These are phyloP conservation scores for Erysimum cheiranthoides DNA, from an alignment of 345 rosid species.

Conservation along the genomic window DNA sequence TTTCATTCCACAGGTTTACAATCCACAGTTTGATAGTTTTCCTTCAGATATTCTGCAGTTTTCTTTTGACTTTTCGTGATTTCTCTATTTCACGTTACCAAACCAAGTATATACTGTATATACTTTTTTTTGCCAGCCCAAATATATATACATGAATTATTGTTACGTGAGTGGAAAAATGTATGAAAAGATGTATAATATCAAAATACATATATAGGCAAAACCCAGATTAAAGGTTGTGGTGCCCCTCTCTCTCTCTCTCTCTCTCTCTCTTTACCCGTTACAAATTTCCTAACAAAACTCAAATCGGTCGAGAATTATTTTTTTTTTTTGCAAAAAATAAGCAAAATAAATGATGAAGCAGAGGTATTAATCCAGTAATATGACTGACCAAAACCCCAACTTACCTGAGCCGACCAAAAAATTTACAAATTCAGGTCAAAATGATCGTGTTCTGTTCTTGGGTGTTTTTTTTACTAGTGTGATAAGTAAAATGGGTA, in stretches of 20 bases:
- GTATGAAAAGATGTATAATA: constrained; percentile 5
- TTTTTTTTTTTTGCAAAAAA: constrained; percentile 8
- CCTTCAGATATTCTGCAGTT: neutral
- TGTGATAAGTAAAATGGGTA: constrained; percentile 7
- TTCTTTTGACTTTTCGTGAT: constrained; percentile 9
- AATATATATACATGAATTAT: neutral
- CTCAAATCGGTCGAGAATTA: neutral
- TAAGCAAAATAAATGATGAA: neutral
- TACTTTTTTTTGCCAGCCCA: too few species aligned
- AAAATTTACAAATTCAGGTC: constrained; percentile 29
- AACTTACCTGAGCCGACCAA: constrained; percentile 27
- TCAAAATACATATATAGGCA: constrained; percentile 12
- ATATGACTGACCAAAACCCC: constrained; percentile 22
- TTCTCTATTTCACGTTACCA: neutral
- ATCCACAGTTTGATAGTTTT: neutral
- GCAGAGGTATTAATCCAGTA: neutral
- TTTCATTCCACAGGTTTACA: neutral
- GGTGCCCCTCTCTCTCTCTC: too few species aligned
- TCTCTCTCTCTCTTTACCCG: neutral
- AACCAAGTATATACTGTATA: neutral
- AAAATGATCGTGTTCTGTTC: constrained; percentile 27
- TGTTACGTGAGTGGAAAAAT: constrained; percentile 11
- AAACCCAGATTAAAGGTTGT: neutral
- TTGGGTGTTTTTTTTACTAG: constrained; percentile 5
- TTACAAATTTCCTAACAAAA: constrained; percentile 29